Evolutionary conservation across 2,329 filamentous ascomycete species (phyloP), one percentile per base, ranked within the genome.

Genomic region (Cordyceps tenuipes): DNA sequence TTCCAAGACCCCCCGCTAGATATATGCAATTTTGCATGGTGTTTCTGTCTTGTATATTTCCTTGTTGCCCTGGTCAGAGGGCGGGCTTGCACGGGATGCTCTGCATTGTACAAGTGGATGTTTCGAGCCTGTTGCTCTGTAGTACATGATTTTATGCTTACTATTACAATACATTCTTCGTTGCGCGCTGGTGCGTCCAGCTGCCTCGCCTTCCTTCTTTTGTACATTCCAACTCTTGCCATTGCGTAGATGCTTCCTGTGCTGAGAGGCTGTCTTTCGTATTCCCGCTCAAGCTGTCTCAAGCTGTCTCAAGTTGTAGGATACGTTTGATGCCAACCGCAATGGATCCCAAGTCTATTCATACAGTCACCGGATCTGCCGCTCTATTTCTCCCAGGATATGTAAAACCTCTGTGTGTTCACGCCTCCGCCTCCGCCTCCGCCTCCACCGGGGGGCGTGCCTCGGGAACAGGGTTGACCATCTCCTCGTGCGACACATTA

Each of bases 401-500:
- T 49, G n/a, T 15, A 6, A 39, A 21, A 17, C 43, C 15, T 15
- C 13, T 15, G 13, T 7, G 3, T 50, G 10, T 12, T 60, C 36
- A 60, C 2, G 36, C 41, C 39, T 53, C 56, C 15, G 43, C 17
- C 43, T 62, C 51, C 15, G 47, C 34, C 48, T 62, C 49, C 12
- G 58, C 34, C 48, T 62, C 49, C 12, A 56, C 44, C 2, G 29
- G 57, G 34, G 59, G 61, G 29, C 59, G 57, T 7, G 58, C 36
- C 41, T 64, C 62, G 26, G 59, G 47, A 43, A 57, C 57, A 13
- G 29, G 4, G 15, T 63, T 60, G 29, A 80, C 68, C 36, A 77
- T 63, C 10, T 48, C 13, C 4, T 73, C 68, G 64, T 85, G 82
- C n/a, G 68, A 71, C 64, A 85, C 82, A 60, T 84, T 85, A 8